Conservation (phyloP, 805 yeast species). For the Lipomyces chichibuensis region DNA sequence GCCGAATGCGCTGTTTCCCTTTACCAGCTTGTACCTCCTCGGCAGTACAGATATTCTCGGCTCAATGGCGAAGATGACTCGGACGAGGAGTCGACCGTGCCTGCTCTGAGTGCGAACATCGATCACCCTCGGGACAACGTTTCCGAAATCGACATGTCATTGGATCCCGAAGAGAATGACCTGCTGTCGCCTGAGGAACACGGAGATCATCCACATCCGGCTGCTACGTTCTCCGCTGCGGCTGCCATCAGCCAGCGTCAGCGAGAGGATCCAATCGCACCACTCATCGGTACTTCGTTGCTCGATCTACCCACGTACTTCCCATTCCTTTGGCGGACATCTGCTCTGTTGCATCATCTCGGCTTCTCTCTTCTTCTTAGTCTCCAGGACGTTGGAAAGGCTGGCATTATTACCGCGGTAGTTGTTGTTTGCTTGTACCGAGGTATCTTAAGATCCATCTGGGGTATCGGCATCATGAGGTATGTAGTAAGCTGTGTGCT, state of each 20-base stretch:
- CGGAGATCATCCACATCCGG: slow-evolving; percentile 22
- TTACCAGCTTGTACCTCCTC: slow-evolving; percentile 29
- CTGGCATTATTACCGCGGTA: slow-evolving; percentile 11
- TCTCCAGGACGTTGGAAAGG: slow-evolving; percentile 16
- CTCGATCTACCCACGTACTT: slow-evolving; percentile 32
- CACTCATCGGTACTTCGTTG: slow-evolving; percentile 31
- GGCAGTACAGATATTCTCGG: slow-evolving; percentile 25
- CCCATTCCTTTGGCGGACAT: slow-evolving; percentile 32
- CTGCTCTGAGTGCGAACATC: slow-evolving; percentile 17
- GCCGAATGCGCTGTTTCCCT: slow-evolving; percentile 31
- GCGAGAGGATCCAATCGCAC: slow-evolving; percentile 33
- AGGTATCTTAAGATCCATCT: slow-evolving; percentile 27
- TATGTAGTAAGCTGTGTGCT: not conserved
- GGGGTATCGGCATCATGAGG: slow-evolving; percentile 36
- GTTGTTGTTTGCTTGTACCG: slow-evolving; percentile 27
- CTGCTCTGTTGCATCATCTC: slow-evolving; percentile 29
- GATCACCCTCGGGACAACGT: slow-evolving; percentile 12
- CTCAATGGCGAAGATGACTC: slow-evolving; percentile 15
- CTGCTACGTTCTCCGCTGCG: slow-evolving; percentile 28
- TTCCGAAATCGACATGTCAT: slow-evolving; percentile 20
- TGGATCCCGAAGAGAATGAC: slow-evolving; percentile 17
- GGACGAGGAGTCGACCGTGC: slow-evolving; percentile 11
- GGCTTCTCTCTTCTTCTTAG: slow-evolving; percentile 31
- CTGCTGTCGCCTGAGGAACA: slow-evolving; percentile 7
- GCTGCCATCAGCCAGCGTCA: slow-evolving; percentile 28